Evolutionary conservation across 2,329 filamentous ascomycete genomes (phyloP).

Genomic region (Nemania abortiva): DNA sequence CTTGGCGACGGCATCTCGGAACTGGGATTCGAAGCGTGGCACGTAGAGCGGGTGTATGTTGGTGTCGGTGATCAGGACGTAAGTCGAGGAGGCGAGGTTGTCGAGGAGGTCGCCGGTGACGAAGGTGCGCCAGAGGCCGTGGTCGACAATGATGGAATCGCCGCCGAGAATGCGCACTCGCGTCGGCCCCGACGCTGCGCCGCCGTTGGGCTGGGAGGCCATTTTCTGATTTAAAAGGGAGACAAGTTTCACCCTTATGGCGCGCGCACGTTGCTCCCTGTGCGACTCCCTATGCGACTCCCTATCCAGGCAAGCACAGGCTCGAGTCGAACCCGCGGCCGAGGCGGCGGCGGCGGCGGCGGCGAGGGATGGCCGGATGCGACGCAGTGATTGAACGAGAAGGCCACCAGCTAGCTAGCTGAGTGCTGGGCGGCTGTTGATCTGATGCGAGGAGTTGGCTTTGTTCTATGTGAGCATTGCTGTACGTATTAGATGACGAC

Average conservation of each 20-base stretch:
- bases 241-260: too few relatives aligned
- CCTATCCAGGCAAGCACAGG: too few relatives aligned
- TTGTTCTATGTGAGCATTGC: slow-evolving; percentile 21
- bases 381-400: too few relatives aligned
- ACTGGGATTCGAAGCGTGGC: slow-evolving; percentile 77
- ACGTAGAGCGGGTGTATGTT: slow-evolving; percentile 87
- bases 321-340: background rate
- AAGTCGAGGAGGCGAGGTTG: slow-evolving; percentile 86
- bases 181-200: slow-evolving; percentile 56
- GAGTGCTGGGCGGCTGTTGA: too few relatives aligned
- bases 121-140: slow-evolving; percentile 87
- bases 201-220: slow-evolving; percentile 30
- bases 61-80: slow-evolving; percentile 96
- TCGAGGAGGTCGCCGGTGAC: slow-evolving; percentile 83
- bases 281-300: too few relatives aligned
- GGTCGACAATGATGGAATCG: slow-evolving; percentile 91
- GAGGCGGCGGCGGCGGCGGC: background rate
- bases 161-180: slow-evolving; percentile 86
- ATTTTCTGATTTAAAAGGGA: too few relatives aligned
- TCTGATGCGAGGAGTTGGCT: too few relatives aligned
- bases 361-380: background rate
- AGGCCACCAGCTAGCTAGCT: too few relatives aligned
- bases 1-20: slow-evolving; percentile 61
- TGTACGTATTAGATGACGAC: background rate
- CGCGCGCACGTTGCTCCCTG: background rate